These are phyloP conservation scores for Blumeriella jaapii DNA, from an alignment of 2,329 filamentous ascomycete species.

Conservation along the genomic window DNA sequence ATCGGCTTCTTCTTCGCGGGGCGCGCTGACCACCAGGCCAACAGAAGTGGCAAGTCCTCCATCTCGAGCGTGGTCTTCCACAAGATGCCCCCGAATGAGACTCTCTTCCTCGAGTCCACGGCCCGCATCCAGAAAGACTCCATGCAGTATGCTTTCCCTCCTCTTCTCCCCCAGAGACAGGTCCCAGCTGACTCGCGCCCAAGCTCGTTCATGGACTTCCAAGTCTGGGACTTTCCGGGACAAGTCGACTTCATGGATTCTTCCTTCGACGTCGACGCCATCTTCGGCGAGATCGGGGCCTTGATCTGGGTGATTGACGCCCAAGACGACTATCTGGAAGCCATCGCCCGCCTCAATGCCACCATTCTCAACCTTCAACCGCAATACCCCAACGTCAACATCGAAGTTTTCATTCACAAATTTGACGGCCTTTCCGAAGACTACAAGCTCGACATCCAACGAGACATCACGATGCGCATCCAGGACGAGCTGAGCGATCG, in stretches of 20 bases:
- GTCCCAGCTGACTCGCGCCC: slow-evolving; percentile 7
- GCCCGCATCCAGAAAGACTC: slow-evolving; percentile 89
- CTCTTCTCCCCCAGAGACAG: background rate
- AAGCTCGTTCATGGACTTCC: slow-evolving; percentile 98
- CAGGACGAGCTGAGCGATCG: slow-evolving; percentile 91
- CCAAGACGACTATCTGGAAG: slow-evolving; percentile 93
- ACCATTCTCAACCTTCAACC: slow-evolving; percentile 85
- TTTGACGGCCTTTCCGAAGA: slow-evolving; percentile 96
- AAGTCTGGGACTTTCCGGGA: slow-evolving; percentile 95
- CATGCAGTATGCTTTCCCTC: slow-evolving; percentile 62
- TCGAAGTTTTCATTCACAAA: slow-evolving; percentile 98
- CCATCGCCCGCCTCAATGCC: slow-evolving; percentile 72
- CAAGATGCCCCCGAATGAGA: slow-evolving; percentile 92
- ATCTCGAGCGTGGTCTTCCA: slow-evolving; percentile 99
- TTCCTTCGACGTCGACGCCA: slow-evolving; percentile 80
- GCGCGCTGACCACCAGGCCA: slow-evolving; percentile 17
- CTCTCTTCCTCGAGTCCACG: slow-evolving; percentile 89
- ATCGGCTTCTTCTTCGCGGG: background rate
- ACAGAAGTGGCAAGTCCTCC: slow-evolving; percentile 92
- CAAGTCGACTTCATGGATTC: slow-evolving; percentile 89
- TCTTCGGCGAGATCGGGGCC: slow-evolving; percentile 89
- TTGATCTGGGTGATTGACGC: slow-evolving; percentile 98
- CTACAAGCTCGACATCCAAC: slow-evolving; percentile 90
- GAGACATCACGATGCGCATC: slow-evolving; percentile 92
- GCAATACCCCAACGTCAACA: slow-evolving; percentile 84